Evolutionary conservation across 2,329 filamentous ascomycete genomes (phyloP), one percentile per base, ranked within the genome.

Genomic region (Lasiodiplodia sp.): DNA sequence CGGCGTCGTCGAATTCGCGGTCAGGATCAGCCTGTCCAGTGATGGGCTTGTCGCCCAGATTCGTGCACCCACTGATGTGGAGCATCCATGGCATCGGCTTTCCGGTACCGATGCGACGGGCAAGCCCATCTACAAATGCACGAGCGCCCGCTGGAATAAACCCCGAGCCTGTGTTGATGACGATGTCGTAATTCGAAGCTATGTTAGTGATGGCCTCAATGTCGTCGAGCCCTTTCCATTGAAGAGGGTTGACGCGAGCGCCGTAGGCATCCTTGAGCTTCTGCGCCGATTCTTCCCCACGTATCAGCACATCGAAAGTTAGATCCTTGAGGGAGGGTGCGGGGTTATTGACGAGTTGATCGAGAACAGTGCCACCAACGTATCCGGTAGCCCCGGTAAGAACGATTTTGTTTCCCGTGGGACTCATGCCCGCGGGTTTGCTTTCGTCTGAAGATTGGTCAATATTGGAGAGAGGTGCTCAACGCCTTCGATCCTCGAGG

Each of bases 1-100:
- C 71, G 3, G 49, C 25, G 34, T 70, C 70, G 40, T 72, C 71
- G 71, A 70, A 72, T 52, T 73, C 72, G 37, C 65, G 67, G 21
- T 66, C 31, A n/a, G 69, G 70, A 7, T 18, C 18, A n/a, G 56
- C 56, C 8, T 63, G 60, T 25, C 67, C 67, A n/a, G 69, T 69
- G 25, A 70, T 44, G 1, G 70, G 69, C 52, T 63, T 60, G 47
- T 71, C 70, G 8, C 68, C 56, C 3, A 72, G 16, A 21, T 72
- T 72, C n/a, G 71, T 70, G 60, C 70, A 72, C 14, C 72, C 72
- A 6, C 70, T 72, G 14, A 71, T 66, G 49, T 72, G 69, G 2
- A 72, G 56, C 21, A 72, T 60, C 72, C 71, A 73, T 3, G 47
- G 47, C 47, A 51, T n/a, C 18, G 47, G 47, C 1, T 21, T 4